Evolutionary conservation across 139 green algal species (phyloP), one percentile per base, ranked within the genome.

Genomic region (Asterochloris sp.): DNA sequence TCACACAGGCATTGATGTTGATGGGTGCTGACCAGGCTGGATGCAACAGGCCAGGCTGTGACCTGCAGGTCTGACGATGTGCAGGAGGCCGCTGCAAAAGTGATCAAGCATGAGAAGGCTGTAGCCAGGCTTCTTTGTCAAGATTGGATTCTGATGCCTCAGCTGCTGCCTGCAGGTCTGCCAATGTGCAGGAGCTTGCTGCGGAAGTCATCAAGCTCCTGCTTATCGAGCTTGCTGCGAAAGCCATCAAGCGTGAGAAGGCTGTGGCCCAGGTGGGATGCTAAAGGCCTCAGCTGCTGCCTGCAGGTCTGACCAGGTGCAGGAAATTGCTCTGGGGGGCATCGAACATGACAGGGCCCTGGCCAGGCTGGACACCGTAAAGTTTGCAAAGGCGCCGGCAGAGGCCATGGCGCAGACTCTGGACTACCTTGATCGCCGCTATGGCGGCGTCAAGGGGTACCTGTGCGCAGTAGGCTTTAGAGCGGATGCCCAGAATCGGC

Each of bases 271-370:
- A 54, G 69, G 15, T 13, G n/a, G n/a, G n/a, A n/a, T n/a, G n/a
- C n/a, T n/a, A n/a, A n/a, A n/a, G 28, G 12, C 23, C 23, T 63
- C n/a, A 63, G 24, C 61, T 17, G 11, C 28, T 78, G 16, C 17
- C 23, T 69, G 60, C 23, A 80, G 76, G 60, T 80, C 76, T n/a
- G 76, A 80, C 24, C 47, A 24, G 60, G 61, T 80, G 13, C 38
- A 64, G 61, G 76, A 80, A n/a, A 80, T 80, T 54, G 76, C 76
- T 23, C 60, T 80, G 23, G 76, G 76, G 38, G 76, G 76, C 12
- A n/a, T 80, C 21, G 76, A 80, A 23, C 60, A 80, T 28, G 76
- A 80, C 60, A 69, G 38, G 54, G 76, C 67, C 16, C 76, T 80
- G 10, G n/a, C 67, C 38, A 47, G 68, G 61, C 23, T 80, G 15